Percentiles rank a stretch among this genome's conserved stretches.
Conservation (phyloP, 345 rosid genomes). For the Dipteronia dyeriana region DNA sequence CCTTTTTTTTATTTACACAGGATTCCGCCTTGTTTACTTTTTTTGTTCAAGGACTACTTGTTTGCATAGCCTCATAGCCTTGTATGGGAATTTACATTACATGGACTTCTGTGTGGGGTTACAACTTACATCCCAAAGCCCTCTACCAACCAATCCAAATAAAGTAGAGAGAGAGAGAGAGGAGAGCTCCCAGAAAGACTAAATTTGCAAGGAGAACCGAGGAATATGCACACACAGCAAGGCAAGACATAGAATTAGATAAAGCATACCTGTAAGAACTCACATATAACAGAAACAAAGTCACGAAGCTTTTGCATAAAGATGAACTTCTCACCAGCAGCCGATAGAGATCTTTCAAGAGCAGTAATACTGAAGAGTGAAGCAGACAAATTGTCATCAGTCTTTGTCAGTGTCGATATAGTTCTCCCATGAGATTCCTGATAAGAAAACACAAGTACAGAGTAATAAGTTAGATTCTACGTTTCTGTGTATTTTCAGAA, state of each 20-base stretch:
- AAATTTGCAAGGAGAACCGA: not conserved
- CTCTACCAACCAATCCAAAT: not conserved
- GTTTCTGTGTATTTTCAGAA: not conserved
- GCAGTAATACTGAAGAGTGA: constrained; percentile 74
- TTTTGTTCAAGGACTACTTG: not conserved
- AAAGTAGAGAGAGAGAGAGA: not conserved
- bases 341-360: constrained; percentile 74
- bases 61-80: not conserved
- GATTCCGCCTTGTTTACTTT: not conserved
- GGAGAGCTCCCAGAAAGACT: not conserved
- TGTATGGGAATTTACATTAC: not conserved
- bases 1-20: not conserved
- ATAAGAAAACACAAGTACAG: constrained; percentile 15
- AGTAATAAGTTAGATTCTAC: not conserved
- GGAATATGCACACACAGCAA: not conserved
- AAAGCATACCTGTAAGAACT: constrained; percentile 91
- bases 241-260: constrained; percentile 34
- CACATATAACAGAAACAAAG: constrained; percentile 93
- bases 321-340: constrained; percentile 97
- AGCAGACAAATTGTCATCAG: constrained; percentile 84
- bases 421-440: constrained; percentile 89
- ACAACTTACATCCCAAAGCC: not conserved
- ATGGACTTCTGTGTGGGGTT: not conserved
- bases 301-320: constrained; percentile 98
- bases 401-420: constrained; percentile 54